Percentiles rank a stretch among this genome's conserved stretches.
These are phyloP conservation scores for Chrysoporthe puriensis DNA, from an alignment of 2,329 filamentous ascomycete species.

Conservation along the genomic window DNA sequence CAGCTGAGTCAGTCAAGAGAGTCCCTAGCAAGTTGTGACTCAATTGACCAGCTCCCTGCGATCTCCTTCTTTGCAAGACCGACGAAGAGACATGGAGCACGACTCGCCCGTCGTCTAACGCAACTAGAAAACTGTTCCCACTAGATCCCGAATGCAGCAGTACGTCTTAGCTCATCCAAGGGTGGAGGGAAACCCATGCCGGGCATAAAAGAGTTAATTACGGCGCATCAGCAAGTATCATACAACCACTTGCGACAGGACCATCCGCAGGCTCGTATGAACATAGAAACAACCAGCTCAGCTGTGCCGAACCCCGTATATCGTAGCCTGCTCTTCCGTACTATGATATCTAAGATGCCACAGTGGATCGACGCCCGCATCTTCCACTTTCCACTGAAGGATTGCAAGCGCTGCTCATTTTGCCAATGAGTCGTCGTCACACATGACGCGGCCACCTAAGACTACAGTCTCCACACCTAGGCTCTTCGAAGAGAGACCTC, in stretches of 20 bases:
- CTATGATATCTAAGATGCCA: background rate
- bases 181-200: background rate
- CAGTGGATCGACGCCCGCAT: background rate
- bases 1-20: background rate
- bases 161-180: background rate
- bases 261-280: background rate
- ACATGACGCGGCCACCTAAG: background rate
- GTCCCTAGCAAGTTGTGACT: background rate
- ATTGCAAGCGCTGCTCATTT: background rate
- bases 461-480: background rate
- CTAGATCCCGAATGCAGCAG: background rate
- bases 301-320: background rate
- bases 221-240: background rate
- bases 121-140: background rate
- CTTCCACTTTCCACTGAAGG: background rate
- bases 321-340: background rate
- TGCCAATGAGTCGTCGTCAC: background rate
- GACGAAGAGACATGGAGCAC: background rate
- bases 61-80: background rate
- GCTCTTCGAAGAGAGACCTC: background rate
- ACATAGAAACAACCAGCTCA: background rate
- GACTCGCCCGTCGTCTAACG: background rate
- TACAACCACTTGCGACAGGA: background rate
- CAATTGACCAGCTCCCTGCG: background rate
- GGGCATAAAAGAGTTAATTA: background rate